Evolutionary conservation across 805 yeast genomes (phyloP), one percentile per base, ranked within the genome.

Genomic region (Candida dajiaensis): DNA sequence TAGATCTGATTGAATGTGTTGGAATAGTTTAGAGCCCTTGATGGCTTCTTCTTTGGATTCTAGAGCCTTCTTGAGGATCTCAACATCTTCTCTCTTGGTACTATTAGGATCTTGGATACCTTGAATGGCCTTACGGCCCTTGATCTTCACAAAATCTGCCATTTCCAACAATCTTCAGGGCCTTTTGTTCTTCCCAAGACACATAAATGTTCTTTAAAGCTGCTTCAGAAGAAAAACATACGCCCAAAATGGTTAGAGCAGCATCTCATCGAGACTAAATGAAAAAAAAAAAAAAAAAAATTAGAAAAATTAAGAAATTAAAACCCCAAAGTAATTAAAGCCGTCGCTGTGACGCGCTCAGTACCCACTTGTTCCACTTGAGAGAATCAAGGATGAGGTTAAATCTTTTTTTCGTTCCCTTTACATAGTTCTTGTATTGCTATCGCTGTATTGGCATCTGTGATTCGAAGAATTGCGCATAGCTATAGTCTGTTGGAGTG

Each of bases 21-120:
- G n/a, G 44, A 66, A 64, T 49, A 70, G 58, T 1, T 25, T 33
- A 3, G 71, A 67, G 1, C 45, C 41, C 29, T 42, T 48, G 1
- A 74, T 48, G 3, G 43, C 42, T 6, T 41, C 43, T 44, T 59
- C 51, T 46, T 53, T 64, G 25, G 33, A 35, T 13, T 16, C 38
- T 28, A 65, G 33, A 4, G 42, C 45, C 13, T 54, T 53, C 16
- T 19, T n/a, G 13, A 50, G 12, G 10, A 26, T 19, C 2, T 16
- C 25, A 3, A 47, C 15, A 11, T 49, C 43, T 7, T 40, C 20
- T 6, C 42, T 46, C 10, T 25, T 38, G 10, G 44, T 28, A 5
- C 21, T 20, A 2, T 40, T 35, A 5, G 41, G 41, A 21, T 45
- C 41, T 11, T 18, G 19, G 18, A 45, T 40, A 25, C 48, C 44